Evolutionary conservation across 2,329 filamentous ascomycete genomes (phyloP).

Genomic region (Botrytis fragariae): DNA sequence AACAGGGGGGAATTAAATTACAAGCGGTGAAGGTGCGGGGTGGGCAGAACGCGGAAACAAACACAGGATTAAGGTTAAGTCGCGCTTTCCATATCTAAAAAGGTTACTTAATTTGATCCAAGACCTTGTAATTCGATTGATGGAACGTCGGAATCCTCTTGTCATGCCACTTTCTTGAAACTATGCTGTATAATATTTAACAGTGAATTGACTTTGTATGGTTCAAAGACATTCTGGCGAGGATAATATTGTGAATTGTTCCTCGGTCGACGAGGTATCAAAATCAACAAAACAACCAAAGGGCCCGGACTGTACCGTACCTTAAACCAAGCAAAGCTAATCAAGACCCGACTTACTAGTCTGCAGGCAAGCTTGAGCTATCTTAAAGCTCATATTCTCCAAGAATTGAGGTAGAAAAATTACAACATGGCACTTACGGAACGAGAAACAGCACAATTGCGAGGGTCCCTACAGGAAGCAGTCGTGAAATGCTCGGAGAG

Average conservation of each 20-base stretch:
- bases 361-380: slow-evolving; percentile 4
- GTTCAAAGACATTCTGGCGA: neutral
- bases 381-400: neutral
- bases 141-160: neutral
- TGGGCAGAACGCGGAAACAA: slow-evolving; percentile 18
- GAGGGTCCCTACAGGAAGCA: slow-evolving; percentile 75
- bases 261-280: neutral
- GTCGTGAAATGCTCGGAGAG: slow-evolving; percentile 89
- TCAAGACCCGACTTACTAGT: neutral
- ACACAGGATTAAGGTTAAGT: neutral
- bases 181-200: neutral
- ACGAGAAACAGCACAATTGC: slow-evolving; percentile 51
- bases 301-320: neutral
- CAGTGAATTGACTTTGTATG: neutral
- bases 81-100: slow-evolving; percentile 16
- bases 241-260: neutral
- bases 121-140: neutral
- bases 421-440: slow-evolving; percentile 45
- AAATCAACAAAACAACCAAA: neutral
- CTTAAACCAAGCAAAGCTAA: slow-evolving; percentile 4
- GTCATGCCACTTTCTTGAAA: neutral
- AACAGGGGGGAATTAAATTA: slow-evolving; percentile 2
- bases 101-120: neutral
- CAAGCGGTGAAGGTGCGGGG: slow-evolving; percentile 22
- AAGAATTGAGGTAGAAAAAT: neutral